Evolutionary conservation across 805 yeast species (phyloP), one percentile per base, ranked within the genome.

Genomic region (Metschnikowia kunwiensis): DNA sequence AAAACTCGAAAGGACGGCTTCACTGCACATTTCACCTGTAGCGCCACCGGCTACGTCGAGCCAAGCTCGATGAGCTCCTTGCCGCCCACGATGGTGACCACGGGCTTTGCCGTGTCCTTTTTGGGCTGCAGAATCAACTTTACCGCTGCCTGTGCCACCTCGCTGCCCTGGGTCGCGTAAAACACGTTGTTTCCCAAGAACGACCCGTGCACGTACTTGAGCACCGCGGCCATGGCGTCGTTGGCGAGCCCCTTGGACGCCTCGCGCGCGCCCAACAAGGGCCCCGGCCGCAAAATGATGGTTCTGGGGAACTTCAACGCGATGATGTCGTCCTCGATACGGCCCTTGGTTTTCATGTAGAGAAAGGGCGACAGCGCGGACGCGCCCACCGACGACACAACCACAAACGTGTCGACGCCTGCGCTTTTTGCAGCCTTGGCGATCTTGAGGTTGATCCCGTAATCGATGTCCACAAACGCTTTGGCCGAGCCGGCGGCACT

Each of bases 281-380:
- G 57, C 10, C 96, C 96, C 0, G 96, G 96, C 51, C 86, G 72
- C 38, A 88, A 58, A 43, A 88, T 82, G 34, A 86, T 74, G 1
- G 88, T 78, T 36, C 77, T 68, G n/a, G 79, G 80, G 58, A 86
- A 88, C 18, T 68, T 72, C 39, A 87, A 65, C 0, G 65, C 78
- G 28, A 68, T 60, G 7, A 88, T 63, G 30, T 77, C 86, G 29
- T 78, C 73, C 55, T 88, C 96, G 32, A 84, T 65, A 34, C 79
- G 75, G 19, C 95, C 96, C 56, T 88, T 88, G 59, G 82, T 70
- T 47, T 70, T 70, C 28, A 75, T 34, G 51, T 87, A 88, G 4
- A 80, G 72, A 27, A 85, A 66, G n/a, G 48, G 49, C 0, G 95
- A 83, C 23, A 53, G 47, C 0, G 73, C 50, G 40, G 64, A 66